phyloP scores from a whole-genome alignment of 129 eudicot species.

The Mikania micrantha region DNA sequence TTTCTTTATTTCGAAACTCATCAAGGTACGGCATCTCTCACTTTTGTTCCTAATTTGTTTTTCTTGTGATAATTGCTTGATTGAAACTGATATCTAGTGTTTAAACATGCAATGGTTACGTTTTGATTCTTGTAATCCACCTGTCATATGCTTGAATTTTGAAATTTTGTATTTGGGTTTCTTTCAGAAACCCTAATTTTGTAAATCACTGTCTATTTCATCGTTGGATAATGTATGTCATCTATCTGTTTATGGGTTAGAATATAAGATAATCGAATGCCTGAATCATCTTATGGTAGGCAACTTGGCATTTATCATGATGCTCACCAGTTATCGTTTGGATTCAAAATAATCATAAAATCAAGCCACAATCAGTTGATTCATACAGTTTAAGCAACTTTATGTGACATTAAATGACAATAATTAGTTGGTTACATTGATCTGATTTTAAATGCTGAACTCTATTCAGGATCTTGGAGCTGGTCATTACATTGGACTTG shows the following conservation, averaged over 20 bases:
- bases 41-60: slow-evolving; percentile 1
- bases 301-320: no score
- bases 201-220: neutral
- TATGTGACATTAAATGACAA: neutral
- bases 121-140: neutral
- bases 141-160: slow-evolving; percentile 2
- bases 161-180: neutral
- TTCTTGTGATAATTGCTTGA: no score
- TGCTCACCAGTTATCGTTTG: no score
- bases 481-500: slow-evolving; percentile 18
- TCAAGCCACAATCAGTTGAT: neutral
- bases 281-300: no score
- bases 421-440: neutral
- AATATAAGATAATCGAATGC: no score
- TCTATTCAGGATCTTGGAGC: slow-evolving; percentile 27
- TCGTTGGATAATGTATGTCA: neutral
- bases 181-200: slow-evolving; percentile 19
- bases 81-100: slow-evolving; percentile 2
- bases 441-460: neutral
- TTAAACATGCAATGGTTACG: slow-evolving; percentile 11
- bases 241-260: no score
- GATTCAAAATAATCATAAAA: neutral
- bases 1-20: slow-evolving; percentile 4
- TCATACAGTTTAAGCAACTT: neutral
- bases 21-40: slow-evolving; percentile 31